A percentile compares a stretch with the other conserved stretches of the same genome.
Evolutionary conservation across 192 early-diverging fungal species (phyloP).

Genomic region (Backusella luteola): DNA sequence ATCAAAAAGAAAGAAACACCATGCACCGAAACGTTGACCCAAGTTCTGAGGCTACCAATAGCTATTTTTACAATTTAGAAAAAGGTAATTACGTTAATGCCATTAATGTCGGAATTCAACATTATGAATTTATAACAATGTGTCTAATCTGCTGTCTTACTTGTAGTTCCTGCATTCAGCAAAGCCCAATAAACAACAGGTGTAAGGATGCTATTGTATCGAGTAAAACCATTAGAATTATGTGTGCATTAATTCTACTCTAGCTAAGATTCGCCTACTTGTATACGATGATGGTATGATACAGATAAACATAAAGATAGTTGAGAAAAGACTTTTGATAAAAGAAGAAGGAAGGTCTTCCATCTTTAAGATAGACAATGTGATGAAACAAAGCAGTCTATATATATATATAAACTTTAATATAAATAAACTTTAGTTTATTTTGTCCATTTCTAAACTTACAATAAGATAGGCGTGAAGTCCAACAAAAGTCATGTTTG

Average conservation of each 20-base stretch:
- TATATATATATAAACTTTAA: not conserved
- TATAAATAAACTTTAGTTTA: not conserved
- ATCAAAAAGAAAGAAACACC: conserved; percentile 33
- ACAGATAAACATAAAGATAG: conserved; percentile 34
- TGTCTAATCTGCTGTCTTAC: not conserved
- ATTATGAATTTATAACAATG: not conserved
- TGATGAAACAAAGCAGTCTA: conserved; percentile 27
- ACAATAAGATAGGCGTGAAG: conserved; percentile 33
- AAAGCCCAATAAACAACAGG: conserved; percentile 37
- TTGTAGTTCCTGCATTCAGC: not conserved
- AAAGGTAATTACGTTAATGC: not conserved
- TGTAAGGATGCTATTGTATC: conserved; percentile 25
- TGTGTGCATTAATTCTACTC: not conserved
- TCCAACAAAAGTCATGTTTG: conserved; percentile 31
- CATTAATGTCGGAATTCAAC: not conserved
- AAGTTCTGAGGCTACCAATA: not conserved
- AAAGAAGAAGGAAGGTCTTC: conserved; percentile 17
- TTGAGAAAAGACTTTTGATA: conserved; percentile 28
- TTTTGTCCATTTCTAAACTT: not conserved
- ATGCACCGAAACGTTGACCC: conserved; percentile 26
- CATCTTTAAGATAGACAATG: conserved; percentile 16
- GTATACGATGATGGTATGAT: conserved; percentile 31
- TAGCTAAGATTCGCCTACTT: conserved; percentile 22
- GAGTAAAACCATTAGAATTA: conserved; percentile 3
- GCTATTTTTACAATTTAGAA: not conserved